Evolutionary conservation across 2,329 filamentous ascomycete species (phyloP).

Genomic region (Microdochium nivale): DNA sequence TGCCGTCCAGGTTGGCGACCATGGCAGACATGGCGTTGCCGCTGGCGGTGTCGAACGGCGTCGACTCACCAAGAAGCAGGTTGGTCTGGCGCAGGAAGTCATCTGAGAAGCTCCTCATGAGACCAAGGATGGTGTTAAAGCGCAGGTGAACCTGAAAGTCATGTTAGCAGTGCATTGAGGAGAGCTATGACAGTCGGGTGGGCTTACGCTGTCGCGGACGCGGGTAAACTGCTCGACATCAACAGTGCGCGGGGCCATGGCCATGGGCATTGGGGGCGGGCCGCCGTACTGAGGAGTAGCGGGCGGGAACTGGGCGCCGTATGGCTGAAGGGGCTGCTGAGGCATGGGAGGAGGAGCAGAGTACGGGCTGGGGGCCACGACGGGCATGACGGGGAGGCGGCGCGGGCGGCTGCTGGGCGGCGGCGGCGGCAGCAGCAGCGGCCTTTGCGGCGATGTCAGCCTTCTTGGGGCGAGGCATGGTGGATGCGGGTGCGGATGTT

Average conservation of each 20-base stretch:
- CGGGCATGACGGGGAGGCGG: constrained; percentile 24
- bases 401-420: constrained; percentile 7
- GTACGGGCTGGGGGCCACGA: constrained; percentile 20
- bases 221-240: constrained; percentile 70
- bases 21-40: constrained; percentile 26
- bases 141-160: constrained; percentile 60
- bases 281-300: constrained; percentile 4
- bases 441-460: constrained; percentile 25
- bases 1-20: constrained; percentile 43
- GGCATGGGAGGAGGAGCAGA: constrained; percentile 16
- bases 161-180: constrained; percentile 23
- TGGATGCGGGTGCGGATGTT: not conserved
- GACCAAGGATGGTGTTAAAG: constrained; percentile 68
- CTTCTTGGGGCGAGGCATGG: constrained; percentile 26
- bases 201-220: constrained; percentile 73
- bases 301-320: constrained; percentile 7
- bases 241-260: constrained; percentile 25
- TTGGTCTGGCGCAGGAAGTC: constrained; percentile 88
- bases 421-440: constrained; percentile 19
- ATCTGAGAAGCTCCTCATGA: constrained; percentile 70
- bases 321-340: constrained; percentile 9
- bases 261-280: constrained; percentile 7
- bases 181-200: constrained; percentile 3
- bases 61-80: constrained; percentile 63
- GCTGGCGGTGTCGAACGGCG: constrained; percentile 35